A percentile compares a stretch with the other conserved stretches of the same genome.
Conservation (phyloP, 176 grass and related monocot genomes). For the Oryza coarctata region DNA sequence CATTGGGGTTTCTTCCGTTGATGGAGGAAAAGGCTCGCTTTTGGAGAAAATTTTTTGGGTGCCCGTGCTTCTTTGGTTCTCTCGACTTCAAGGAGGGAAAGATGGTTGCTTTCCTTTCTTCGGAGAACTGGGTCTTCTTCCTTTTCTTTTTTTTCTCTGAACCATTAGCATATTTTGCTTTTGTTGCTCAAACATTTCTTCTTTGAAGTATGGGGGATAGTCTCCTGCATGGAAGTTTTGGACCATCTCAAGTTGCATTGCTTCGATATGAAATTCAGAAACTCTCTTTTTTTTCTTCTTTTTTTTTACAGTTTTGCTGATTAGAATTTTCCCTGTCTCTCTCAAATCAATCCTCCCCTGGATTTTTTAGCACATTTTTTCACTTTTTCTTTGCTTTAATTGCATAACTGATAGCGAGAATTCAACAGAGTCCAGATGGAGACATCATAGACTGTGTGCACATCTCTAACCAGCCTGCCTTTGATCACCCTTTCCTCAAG, state of each 20-base stretch:
- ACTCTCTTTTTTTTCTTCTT: background rate
- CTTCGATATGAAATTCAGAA: background rate
- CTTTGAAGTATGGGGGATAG: background rate
- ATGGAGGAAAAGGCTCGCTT: constrained; percentile 39
- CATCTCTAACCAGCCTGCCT: constrained; percentile 69
- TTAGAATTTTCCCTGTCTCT: background rate
- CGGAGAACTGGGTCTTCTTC: constrained; percentile 10
- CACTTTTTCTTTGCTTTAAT: background rate
- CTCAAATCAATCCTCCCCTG: background rate
- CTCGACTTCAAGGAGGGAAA: constrained; percentile 5
- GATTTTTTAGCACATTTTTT: background rate
- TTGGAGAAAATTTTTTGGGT: constrained; percentile 40
- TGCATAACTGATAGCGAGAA: constrained; percentile 22
- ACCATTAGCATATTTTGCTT: background rate
- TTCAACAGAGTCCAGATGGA: constrained; percentile 65
- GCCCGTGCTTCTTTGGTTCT: constrained; percentile 44
- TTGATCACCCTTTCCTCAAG: constrained; percentile 76
- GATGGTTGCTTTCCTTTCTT: constrained; percentile 42
- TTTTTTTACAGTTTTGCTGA: background rate
- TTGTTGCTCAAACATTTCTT: background rate
- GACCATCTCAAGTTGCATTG: constrained; percentile 6
- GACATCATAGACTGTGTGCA: constrained; percentile 75
- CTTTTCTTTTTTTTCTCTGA: background rate
- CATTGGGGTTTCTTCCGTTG: constrained; percentile 24
- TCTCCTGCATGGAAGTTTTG: background rate